Conservation (phyloP, 1,284 basidiomycete species). For the Sporisorium sorghi region DNA sequence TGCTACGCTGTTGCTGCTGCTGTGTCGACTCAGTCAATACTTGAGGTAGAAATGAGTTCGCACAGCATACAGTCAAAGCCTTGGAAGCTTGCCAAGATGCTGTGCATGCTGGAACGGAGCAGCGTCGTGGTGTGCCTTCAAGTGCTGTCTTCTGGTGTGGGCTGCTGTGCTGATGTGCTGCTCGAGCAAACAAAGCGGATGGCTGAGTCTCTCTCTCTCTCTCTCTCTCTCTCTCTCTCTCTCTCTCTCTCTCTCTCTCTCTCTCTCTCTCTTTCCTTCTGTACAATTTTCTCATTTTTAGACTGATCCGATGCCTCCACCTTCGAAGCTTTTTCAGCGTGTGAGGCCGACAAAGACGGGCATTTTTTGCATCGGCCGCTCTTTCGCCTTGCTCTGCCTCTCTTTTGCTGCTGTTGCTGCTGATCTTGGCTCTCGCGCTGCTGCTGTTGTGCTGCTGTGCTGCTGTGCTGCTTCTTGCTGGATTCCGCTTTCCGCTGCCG, state of each 20-base stretch:
- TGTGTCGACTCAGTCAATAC: too few relatives aligned
- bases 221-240: neutral
- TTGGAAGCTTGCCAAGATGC: too few relatives aligned
- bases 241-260: neutral
- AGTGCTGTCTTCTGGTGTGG: too few relatives aligned
- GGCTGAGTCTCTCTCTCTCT: neutral
- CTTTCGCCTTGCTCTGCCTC: neutral
- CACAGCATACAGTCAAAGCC: too few relatives aligned
- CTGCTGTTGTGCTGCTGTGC: neutral
- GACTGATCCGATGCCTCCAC: constrained; percentile 34
- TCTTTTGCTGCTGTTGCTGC: constrained; percentile 5
- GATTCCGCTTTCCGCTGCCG: constrained; percentile 10
- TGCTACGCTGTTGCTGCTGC: too few relatives aligned
- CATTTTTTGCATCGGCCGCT: neutral
- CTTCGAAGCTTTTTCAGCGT: constrained; percentile 7
- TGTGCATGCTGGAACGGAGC: too few relatives aligned
- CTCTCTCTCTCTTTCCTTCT: neutral
- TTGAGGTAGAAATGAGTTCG: too few relatives aligned
- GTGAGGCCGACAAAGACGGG: constrained; percentile 7
- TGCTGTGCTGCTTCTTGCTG: constrained; percentile 9
- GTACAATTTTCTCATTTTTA: neutral
- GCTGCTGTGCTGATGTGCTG: too few relatives aligned
- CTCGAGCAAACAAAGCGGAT: neutral
- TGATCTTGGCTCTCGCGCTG: too few relatives aligned
- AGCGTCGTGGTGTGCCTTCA: too few relatives aligned